Evolutionary conservation across 2,329 filamentous ascomycete genomes (phyloP).

Genomic region (Hypoxylon sp.): DNA sequence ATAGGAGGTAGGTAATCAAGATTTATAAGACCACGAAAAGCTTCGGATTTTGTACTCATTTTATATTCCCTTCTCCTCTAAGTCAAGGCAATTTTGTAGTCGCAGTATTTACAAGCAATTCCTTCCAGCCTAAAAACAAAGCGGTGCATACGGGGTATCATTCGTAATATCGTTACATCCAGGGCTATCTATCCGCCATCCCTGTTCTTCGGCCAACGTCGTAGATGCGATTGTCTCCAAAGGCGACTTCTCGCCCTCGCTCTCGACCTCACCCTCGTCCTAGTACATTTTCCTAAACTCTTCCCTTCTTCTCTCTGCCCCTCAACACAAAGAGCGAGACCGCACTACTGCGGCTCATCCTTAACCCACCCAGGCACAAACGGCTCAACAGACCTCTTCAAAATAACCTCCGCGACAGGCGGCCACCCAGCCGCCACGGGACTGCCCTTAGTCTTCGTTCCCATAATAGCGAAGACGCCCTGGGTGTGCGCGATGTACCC

Average conservation of each 20-base stretch:
- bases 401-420: conserved; percentile 76
- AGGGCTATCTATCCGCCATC: not conserved
- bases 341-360: conserved; percentile 32
- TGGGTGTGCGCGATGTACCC: conserved; percentile 86
- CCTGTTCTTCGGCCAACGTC: not conserved
- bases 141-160: not conserved
- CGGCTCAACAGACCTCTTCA: conserved; percentile 63
- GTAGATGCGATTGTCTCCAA: not conserved
- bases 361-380: conserved; percentile 57
- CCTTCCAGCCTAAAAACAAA: not conserved
- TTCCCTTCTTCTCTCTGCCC: not conserved
- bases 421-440: conserved; percentile 82
- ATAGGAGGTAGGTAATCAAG: too few species aligned
- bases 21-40: not conserved
- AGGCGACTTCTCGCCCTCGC: not conserved
- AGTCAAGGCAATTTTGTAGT: not conserved
- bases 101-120: not conserved
- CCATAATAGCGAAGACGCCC: conserved; percentile 84
- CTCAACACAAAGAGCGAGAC: not conserved
- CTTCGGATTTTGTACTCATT: not conserved
- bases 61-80: not conserved
- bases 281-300: not conserved
- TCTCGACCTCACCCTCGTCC: not conserved
- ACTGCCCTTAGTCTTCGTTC: conserved; percentile 75
- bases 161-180: not conserved